Conservation (phyloP, 192 early-diverging fungal species). For the Mortierella antarctica region DNA sequence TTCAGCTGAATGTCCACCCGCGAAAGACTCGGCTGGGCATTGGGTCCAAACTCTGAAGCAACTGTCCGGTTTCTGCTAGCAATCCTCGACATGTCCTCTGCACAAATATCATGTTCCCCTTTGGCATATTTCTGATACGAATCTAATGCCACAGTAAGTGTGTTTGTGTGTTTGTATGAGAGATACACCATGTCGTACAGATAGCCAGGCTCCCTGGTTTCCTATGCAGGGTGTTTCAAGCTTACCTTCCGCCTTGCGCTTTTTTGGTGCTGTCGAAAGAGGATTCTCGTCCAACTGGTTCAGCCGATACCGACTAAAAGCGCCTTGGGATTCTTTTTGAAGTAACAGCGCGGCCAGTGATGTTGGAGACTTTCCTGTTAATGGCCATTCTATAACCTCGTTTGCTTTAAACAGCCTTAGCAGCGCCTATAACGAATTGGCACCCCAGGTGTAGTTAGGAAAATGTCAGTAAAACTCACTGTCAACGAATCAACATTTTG, state of each 20-base stretch:
- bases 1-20: conserved; percentile 45
- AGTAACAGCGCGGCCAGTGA: conserved; percentile 54
- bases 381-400: conserved; percentile 51
- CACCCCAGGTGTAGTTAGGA: not conserved
- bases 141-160: conserved; percentile 1
- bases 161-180: not conserved
- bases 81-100: conserved; percentile 29
- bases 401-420: conserved; percentile 44
- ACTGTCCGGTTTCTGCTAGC: conserved; percentile 24
- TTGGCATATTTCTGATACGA: conserved; percentile 10
- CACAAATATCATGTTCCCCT: conserved; percentile 23
- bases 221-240: not conserved
- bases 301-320: conserved; percentile 53
- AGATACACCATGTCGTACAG: not conserved
- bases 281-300: conserved; percentile 60
- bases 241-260: conserved; percentile 39
- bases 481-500: not conserved
- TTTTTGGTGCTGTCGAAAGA: conserved; percentile 20
- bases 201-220: not conserved
- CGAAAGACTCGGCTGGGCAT: conserved; percentile 48
- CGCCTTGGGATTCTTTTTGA: conserved; percentile 55
- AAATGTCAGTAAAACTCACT: not conserved
- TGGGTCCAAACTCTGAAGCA: conserved; percentile 45
- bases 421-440: conserved; percentile 26
- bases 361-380: conserved; percentile 52